Conservation (phyloP, 805 yeast genomes). For the Metschnikowia continentalis region DNA sequence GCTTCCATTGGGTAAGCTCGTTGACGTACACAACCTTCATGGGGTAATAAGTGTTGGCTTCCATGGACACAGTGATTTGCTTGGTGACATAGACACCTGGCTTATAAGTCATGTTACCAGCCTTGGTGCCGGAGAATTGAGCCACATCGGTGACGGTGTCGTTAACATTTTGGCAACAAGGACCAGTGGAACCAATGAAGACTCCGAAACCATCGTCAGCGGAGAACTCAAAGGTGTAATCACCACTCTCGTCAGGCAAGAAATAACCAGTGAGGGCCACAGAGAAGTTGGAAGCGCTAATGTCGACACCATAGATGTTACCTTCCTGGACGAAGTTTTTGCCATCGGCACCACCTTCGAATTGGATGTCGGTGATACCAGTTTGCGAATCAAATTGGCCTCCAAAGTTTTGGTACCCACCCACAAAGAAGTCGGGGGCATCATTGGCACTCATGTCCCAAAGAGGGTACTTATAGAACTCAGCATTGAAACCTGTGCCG, state of each 20-base stretch:
- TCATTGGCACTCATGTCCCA: neutral
- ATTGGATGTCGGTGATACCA: neutral
- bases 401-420: neutral
- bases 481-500: constrained; percentile 4
- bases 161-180: constrained; percentile 2
- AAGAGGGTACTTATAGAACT: constrained; percentile 3
- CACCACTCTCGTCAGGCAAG: neutral
- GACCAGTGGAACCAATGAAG: constrained; percentile 2
- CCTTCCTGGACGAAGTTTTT: neutral
- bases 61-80: constrained; percentile 1
- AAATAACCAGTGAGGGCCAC: constrained; percentile 4
- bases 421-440: neutral
- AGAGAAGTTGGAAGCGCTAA: constrained; percentile 1
- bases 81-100: neutral
- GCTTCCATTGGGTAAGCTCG: constrained; percentile 6
- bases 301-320: neutral
- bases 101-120: neutral
- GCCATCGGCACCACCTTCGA: neutral
- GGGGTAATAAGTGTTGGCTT: constrained; percentile 2
- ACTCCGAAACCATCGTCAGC: constrained; percentile 4
- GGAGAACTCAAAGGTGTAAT: constrained; percentile 2
- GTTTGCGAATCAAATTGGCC: neutral
- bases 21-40: constrained; percentile 5
- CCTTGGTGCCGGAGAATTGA: constrained; percentile 4
- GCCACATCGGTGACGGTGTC: constrained; percentile 3